Evolutionary conservation across 2,329 filamentous ascomycete genomes (phyloP), one percentile per base, ranked within the genome.

Genomic region (Parastagonospora nodorum): DNA sequence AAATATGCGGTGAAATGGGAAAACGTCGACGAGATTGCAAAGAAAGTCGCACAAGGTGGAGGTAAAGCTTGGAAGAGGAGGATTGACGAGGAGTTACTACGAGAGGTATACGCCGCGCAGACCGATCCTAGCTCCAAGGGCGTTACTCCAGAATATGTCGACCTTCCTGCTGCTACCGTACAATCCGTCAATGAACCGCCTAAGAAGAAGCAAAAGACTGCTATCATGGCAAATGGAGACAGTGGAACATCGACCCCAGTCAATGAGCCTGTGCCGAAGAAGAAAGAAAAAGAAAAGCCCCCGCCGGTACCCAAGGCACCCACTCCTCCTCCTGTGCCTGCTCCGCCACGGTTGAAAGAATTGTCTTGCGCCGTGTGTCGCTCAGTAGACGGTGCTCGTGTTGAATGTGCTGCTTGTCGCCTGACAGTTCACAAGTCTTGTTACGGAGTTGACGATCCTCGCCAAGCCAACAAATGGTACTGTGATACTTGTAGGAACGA

Each of bases 401-500:
- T 90, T 63, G 85, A 88, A 35, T 99, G 94, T 73, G 84, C 85
- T 42, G 91, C 96, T 66, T 99, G 94, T 73, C 88, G 91, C 45
- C 77, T 99, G 73, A 92, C 92, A 3, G 93, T 97, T 19, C 94
- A 99, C 74, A 88, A 89, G 46, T 85, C 86, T 55, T 99, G 94
- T 75, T 99, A 97, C 69, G 94, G 94, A n/a, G 82, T 97, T 29
- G 85, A 88, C 39, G 85, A 88, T 42, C 75, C 75, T 49, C 84
- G 89, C 36, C 82, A 85, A 29, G 83, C 82, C 38, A 64, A 63
- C 49, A 96, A 96, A 74, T 99, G 94, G 94, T 84, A 88, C 35
- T 99, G 94, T 73, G 94, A 97, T 74, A 96, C 92, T 84, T 99
- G 94, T 74, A 81, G 86, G 32, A 99, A 99, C 68, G 94, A 99